Conservation (phyloP, 768 basidiomycete genomes). For the Macrolepiota albuminosa region DNA sequence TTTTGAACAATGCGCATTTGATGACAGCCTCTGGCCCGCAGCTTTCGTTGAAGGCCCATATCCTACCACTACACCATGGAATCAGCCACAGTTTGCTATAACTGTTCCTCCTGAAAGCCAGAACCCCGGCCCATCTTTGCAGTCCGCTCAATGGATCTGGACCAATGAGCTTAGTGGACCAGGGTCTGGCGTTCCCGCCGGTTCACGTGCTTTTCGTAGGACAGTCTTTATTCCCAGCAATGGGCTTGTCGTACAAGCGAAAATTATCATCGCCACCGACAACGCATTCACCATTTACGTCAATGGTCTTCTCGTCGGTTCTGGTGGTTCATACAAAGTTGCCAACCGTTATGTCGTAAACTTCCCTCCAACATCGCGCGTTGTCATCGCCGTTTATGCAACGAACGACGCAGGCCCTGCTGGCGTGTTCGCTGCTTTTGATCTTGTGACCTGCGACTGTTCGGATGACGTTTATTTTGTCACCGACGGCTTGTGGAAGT, state of each 20-base stretch:
- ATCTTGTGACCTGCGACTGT: slow-evolving; percentile 17
- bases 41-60: slow-evolving; percentile 21
- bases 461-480: slow-evolving; percentile 9
- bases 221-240: slow-evolving; percentile 19
- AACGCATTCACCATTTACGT: slow-evolving; percentile 24
- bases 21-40: slow-evolving; percentile 25
- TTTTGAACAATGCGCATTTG: slow-evolving; percentile 24
- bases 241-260: slow-evolving; percentile 18
- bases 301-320: slow-evolving; percentile 23
- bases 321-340: slow-evolving; percentile 11
- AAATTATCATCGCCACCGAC: slow-evolving; percentile 22
- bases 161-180: slow-evolving; percentile 21
- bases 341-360: slow-evolving; percentile 17
- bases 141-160: slow-evolving; percentile 27
- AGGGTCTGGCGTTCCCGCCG: slow-evolving; percentile 16
- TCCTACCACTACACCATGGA: slow-evolving; percentile 12
- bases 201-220: slow-evolving; percentile 26
- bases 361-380: slow-evolving; percentile 11
- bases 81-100: slow-evolving; percentile 5
- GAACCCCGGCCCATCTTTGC: slow-evolving; percentile 19
- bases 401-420: slow-evolving; percentile 14
- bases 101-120: slow-evolving; percentile 13
- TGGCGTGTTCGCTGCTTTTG: slow-evolving; percentile 16
- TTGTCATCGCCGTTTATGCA: slow-evolving; percentile 18
- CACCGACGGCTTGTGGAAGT: slow-evolving; percentile 23